phyloP scores from a whole-genome alignment of 2,329 filamentous ascomycete genomes.

The Cordyceps tenuipes region DNA sequence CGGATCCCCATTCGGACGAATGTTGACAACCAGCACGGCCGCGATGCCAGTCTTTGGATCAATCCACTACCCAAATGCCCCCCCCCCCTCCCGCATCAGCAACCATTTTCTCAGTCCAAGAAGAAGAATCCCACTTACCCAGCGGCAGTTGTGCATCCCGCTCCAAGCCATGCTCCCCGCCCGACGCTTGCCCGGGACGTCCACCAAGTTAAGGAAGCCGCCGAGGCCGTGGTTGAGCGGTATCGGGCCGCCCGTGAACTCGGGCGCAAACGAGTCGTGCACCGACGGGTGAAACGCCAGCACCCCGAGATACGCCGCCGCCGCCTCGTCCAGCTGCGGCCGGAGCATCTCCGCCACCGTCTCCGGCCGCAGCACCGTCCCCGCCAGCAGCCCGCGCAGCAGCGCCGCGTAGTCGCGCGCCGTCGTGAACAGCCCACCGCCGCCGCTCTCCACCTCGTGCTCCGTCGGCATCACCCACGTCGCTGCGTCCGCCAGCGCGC shows the following conservation, averaged over 20 bases:
- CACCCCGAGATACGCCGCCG: constrained; percentile 15
- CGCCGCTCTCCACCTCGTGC: constrained; percentile 25
- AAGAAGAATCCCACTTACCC: constrained; percentile 24
- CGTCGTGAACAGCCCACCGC: constrained; percentile 26
- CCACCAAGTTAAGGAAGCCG: constrained; percentile 31
- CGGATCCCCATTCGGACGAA: constrained; percentile 30
- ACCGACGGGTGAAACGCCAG: constrained; percentile 15
- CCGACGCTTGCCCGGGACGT: constrained; percentile 31
- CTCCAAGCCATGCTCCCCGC: constrained; percentile 37
- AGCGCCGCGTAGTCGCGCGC: constrained; percentile 24
- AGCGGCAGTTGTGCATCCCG: constrained; percentile 35
- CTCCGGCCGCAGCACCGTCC: constrained; percentile 15
- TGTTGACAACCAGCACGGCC: constrained; percentile 29
- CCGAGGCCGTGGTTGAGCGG: constrained; percentile 30
- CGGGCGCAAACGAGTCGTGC: constrained; percentile 25
- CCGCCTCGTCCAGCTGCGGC: constrained; percentile 25
- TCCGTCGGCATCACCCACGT: constrained; percentile 14
- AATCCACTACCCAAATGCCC: no score
- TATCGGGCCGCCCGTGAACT: constrained; percentile 24
- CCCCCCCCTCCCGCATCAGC: no score
- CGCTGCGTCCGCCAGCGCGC: background rate
- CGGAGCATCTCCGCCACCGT: constrained; percentile 21
- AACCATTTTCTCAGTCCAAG: background rate
- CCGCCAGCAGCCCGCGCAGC: constrained; percentile 19
- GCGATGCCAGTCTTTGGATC: constrained; percentile 32